These are phyloP conservation scores for Ilyonectria sp. DNA, from an alignment of 2,329 filamentous ascomycete genomes.

Conservation along the genomic window DNA sequence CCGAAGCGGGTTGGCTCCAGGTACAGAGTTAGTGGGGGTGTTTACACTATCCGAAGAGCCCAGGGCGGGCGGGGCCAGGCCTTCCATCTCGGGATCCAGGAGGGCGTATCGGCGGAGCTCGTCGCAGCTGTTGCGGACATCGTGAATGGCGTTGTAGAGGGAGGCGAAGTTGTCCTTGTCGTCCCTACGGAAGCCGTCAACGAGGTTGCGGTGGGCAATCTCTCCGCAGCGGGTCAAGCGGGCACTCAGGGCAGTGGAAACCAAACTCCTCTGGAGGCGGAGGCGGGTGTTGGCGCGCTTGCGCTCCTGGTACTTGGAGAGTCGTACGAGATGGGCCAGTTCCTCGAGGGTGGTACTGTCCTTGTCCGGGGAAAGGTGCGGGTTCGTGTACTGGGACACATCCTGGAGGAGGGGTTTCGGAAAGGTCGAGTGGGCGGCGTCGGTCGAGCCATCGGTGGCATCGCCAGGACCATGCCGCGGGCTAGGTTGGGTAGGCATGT, in stretches of 20 bases:
- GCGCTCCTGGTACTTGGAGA: constrained; percentile 87
- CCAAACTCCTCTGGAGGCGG: constrained; percentile 80
- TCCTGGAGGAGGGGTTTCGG: constrained; percentile 74
- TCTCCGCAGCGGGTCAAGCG: constrained; percentile 83
- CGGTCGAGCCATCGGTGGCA: constrained; percentile 53
- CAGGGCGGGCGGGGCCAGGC: constrained; percentile 59
- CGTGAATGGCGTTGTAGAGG: constrained; percentile 83
- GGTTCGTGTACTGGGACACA: constrained; percentile 76
- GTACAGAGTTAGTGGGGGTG: constrained; percentile 60
- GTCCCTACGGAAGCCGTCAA: constrained; percentile 83
- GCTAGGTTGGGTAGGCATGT: constrained; percentile 49
- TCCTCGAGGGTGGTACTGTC: constrained; percentile 82
- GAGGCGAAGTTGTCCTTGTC: constrained; percentile 84
- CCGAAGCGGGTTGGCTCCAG: constrained; percentile 54
- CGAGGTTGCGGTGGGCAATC: constrained; percentile 81
- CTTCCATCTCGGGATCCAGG: constrained; percentile 80
- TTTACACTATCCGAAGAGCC: constrained; percentile 66
- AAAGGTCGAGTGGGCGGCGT: constrained; percentile 59
- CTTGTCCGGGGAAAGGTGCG: constrained; percentile 71
- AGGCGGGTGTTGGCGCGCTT: constrained; percentile 81
- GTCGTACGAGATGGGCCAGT: constrained; percentile 82
- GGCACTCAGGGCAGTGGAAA: constrained; percentile 82
- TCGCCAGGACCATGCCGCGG: constrained; percentile 48
- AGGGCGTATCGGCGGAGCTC: constrained; percentile 79
- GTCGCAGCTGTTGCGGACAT: constrained; percentile 84